Percentiles rank a stretch among this genome's conserved stretches.
These are phyloP conservation scores for Corinectria fuckeliana DNA, from an alignment of 2,329 filamentous ascomycete genomes.

Conservation along the genomic window DNA sequence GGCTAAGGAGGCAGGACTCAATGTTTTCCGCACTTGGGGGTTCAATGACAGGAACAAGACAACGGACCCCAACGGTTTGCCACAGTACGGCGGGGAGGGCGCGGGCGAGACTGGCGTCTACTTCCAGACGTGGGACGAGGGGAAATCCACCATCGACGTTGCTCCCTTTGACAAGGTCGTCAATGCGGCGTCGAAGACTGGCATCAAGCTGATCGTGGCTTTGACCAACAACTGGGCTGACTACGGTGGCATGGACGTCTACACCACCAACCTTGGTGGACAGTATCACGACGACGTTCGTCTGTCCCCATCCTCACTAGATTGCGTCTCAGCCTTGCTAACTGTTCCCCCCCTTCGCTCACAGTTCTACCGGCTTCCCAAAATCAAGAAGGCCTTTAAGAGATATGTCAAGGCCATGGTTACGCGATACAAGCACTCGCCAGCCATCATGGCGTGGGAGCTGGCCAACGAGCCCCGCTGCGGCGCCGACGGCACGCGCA, in stretches of 20 bases:
- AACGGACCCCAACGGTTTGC: slow-evolving; percentile 37
- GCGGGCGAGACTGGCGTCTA: slow-evolving; percentile 47
- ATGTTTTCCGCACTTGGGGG: slow-evolving; percentile 67
- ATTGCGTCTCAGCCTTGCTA: background rate
- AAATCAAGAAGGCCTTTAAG: slow-evolving; percentile 60
- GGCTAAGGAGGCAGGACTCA: slow-evolving; percentile 56
- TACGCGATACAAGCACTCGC: slow-evolving; percentile 62
- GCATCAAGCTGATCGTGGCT: slow-evolving; percentile 63
- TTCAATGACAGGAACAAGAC: slow-evolving; percentile 64
- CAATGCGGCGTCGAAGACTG: slow-evolving; percentile 60
- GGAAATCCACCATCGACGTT: slow-evolving; percentile 60
- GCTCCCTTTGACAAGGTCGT: slow-evolving; percentile 68
- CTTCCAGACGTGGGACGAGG: slow-evolving; percentile 70
- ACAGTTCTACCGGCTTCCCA: slow-evolving; percentile 56
- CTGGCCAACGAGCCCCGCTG: slow-evolving; percentile 67
- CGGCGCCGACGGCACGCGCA: slow-evolving; percentile 51
- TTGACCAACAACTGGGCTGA: slow-evolving; percentile 66
- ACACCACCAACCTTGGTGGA: slow-evolving; percentile 61
- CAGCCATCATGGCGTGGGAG: slow-evolving; percentile 72
- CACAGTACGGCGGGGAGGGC: slow-evolving; percentile 21
- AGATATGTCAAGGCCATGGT: slow-evolving; percentile 67
- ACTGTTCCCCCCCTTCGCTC: background rate
- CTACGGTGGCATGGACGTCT: slow-evolving; percentile 66
- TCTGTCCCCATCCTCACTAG: background rate
- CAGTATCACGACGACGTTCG: slow-evolving; percentile 49